These are phyloP conservation scores for Botryotinia narcissicola DNA, from an alignment of 2,329 filamentous ascomycete genomes.

Conservation along the genomic window DNA sequence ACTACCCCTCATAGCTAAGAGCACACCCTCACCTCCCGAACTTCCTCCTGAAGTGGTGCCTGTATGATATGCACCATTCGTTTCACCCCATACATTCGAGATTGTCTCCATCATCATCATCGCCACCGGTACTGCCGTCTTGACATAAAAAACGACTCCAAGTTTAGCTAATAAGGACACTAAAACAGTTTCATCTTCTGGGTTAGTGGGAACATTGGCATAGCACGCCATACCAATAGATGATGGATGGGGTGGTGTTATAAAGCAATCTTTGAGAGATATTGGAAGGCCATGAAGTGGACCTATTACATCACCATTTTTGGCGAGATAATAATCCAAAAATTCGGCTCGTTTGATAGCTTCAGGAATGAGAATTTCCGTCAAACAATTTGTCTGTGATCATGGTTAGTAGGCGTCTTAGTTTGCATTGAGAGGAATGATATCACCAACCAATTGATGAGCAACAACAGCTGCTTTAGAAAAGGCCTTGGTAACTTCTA, in stretches of 20 bases:
- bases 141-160: conserved; percentile 75
- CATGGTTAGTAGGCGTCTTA: neutral
- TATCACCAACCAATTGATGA: conserved; percentile 44
- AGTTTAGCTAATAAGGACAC: conserved; percentile 42
- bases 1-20: conserved; percentile 21
- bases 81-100: conserved; percentile 25
- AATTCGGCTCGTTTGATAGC: conserved; percentile 51
- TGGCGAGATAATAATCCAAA: conserved; percentile 50
- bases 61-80: conserved; percentile 40
- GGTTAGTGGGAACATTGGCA: conserved; percentile 37
- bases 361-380: conserved; percentile 54
- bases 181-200: conserved; percentile 37
- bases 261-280: conserved; percentile 43
- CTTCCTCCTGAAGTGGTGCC: conserved; percentile 34
- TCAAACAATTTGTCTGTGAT: conserved; percentile 56
- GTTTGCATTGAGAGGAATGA: neutral
- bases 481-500: conserved; percentile 46
- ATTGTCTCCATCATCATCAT: conserved; percentile 38
- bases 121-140: conserved; percentile 74
- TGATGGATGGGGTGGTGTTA: conserved; percentile 39
- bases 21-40: conserved; percentile 28
- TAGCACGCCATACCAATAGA: conserved; percentile 41
- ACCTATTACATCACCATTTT: conserved; percentile 40
- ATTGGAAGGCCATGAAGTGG: conserved; percentile 45
- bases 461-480: conserved; percentile 50